phyloP scores from a whole-genome alignment of 148 eudicot species.

The Chenopodium berlandieri region DNA sequence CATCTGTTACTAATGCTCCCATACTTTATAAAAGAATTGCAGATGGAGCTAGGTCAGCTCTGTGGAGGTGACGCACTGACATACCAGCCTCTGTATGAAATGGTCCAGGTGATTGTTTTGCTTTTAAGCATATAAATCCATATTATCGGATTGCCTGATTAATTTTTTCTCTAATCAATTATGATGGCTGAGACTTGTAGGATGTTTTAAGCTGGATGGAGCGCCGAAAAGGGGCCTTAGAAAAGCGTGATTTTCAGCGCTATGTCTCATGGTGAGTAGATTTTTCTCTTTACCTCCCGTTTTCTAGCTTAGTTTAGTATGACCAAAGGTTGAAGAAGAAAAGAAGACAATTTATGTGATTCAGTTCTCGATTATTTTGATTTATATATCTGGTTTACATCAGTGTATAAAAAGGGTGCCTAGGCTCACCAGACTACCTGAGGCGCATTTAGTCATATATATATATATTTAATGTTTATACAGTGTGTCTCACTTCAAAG shows the following conservation, averaged over 20 bases:
- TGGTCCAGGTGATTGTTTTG: slow-evolving; percentile 54
- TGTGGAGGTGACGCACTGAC: slow-evolving; percentile 35
- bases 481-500: too few relatives aligned
- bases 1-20: slow-evolving; percentile 29
- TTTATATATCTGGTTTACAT: not conserved
- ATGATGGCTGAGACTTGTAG: slow-evolving; percentile 32
- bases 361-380: not conserved
- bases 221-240: slow-evolving; percentile 51
- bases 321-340: not conserved
- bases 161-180: slow-evolving; percentile 9
- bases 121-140: not conserved
- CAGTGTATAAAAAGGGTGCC: too few relatives aligned
- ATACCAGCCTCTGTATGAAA: slow-evolving; percentile 83
- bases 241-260: slow-evolving; percentile 79
- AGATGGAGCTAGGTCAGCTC: slow-evolving; percentile 72
- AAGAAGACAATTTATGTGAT: not conserved
- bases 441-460: too few relatives aligned
- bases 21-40: slow-evolving; percentile 57
- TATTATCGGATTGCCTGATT: not conserved
- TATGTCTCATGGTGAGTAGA: slow-evolving; percentile 68
- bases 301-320: not conserved
- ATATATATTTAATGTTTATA: too few relatives aligned
- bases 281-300: not conserved
- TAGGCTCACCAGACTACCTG: too few relatives aligned
- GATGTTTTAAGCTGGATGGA: slow-evolving; percentile 77